phyloP scores from a whole-genome alignment of 345 rosid genomes.

The Rhodamnia rubescens region DNA sequence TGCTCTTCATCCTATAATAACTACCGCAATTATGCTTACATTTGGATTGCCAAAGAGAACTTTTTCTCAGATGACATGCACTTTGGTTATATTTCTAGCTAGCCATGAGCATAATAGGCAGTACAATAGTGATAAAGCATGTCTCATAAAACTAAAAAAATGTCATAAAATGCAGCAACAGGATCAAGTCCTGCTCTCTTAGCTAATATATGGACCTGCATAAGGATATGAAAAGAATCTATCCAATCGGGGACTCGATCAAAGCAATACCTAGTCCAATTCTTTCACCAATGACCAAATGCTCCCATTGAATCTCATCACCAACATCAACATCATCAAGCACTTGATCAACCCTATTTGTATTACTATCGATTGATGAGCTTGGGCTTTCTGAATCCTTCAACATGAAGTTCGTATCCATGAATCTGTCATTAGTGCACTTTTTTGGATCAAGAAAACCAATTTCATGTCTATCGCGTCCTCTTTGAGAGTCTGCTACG shows the following conservation, averaged over 20 bases:
- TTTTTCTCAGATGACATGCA: background rate
- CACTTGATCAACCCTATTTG: conserved; percentile 46
- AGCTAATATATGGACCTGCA: background rate
- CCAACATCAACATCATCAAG: conserved; percentile 91
- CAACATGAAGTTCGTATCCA: conserved; percentile 34
- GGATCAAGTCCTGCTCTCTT: background rate
- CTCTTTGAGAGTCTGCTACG: conserved; percentile 9
- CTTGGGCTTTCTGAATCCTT: conserved; percentile 62
- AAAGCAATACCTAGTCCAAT: conserved; percentile 83
- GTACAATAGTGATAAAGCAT: background rate
- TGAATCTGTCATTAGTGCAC: conserved; percentile 40
- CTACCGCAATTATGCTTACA: background rate
- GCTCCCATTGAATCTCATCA: conserved; percentile 98
- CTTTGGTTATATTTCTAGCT: background rate
- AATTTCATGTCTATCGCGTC: conserved; percentile 30
- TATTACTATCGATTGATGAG: conserved; percentile 45
- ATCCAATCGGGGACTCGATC: conserved; percentile 2
- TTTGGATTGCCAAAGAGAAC: background rate
- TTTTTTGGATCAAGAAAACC: conserved; percentile 36
- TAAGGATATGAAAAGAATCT: background rate
- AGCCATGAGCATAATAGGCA: background rate
- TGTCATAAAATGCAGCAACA: background rate
- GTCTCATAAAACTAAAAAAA: background rate
- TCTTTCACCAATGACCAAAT: conserved; percentile 90
- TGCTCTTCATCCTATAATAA: background rate